Evolutionary conservation across 2,329 filamentous ascomycete species (phyloP).

Genomic region (Rutstroemia sp.): DNA sequence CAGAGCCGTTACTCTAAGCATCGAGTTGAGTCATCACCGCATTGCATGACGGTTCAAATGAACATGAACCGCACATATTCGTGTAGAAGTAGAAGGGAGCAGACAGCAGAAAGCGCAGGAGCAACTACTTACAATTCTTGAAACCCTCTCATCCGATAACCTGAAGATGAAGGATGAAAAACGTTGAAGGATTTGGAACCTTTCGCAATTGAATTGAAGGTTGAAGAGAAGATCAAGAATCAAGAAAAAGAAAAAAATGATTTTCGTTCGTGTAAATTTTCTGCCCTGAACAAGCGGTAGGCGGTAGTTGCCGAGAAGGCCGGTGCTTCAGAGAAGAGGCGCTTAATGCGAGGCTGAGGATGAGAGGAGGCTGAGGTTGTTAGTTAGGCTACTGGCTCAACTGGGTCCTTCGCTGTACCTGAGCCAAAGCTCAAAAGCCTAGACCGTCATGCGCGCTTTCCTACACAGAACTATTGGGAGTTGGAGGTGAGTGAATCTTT

Average conservation of each 20-base stretch:
- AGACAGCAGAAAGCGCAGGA: neutral
- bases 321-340: no score
- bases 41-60: conserved; percentile 14
- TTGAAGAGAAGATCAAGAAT: neutral
- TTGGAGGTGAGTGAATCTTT: no score
- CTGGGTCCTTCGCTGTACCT: no score
- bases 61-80: neutral
- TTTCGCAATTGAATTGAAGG: neutral
- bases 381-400: no score
- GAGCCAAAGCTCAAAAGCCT: no score
- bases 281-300: neutral
- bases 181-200: neutral
- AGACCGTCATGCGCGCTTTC: no score
- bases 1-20: conserved; percentile 44
- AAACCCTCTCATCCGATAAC: neutral
- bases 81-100: neutral
- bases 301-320: no score
- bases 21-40: conserved; percentile 56
- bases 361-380: no score
- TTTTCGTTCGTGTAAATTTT: neutral
- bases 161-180: neutral
- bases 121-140: no score
- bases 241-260: neutral
- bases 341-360: no score
- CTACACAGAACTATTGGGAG: no score